These are phyloP conservation scores for Larix kaempferi DNA, from an alignment of 75 land plant genomes.

Conservation along the genomic window DNA sequence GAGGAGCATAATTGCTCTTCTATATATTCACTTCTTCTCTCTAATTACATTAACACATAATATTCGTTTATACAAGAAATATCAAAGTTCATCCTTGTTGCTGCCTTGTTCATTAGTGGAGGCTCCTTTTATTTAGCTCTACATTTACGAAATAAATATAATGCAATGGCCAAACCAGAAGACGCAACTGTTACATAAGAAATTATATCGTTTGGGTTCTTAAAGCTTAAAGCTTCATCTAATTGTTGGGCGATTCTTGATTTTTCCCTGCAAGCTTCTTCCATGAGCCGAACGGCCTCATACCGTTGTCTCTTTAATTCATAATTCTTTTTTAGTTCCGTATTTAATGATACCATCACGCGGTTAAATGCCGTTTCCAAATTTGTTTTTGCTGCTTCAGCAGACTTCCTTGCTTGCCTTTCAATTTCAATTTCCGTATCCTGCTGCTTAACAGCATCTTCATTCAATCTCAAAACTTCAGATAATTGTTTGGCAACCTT, in stretches of 20 bases:
- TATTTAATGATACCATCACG: neutral
- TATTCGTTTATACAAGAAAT: too few species aligned
- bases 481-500: neutral
- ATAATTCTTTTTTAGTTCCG: neutral
- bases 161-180: too few species aligned
- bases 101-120: too few species aligned
- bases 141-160: too few species aligned
- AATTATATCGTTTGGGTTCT: too few species aligned
- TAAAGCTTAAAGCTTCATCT: conserved; percentile 10
- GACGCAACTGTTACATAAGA: too few species aligned
- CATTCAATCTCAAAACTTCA: conserved; percentile 5
- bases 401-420: neutral
- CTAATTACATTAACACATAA: too few species aligned
- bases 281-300: conserved; percentile 34
- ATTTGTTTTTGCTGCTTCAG: neutral
- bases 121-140: too few species aligned
- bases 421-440: neutral
- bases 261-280: conserved; percentile 46
- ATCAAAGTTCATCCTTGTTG: too few species aligned
- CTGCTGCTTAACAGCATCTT: neutral
- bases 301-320: conserved; percentile 37
- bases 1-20: too few species aligned
- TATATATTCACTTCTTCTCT: too few species aligned
- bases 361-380: neutral
- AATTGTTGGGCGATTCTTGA: conserved; percentile 13